phyloP scores from a whole-genome alignment of 164 flowering plant genomes.

The Cinnamomum micranthum region DNA sequence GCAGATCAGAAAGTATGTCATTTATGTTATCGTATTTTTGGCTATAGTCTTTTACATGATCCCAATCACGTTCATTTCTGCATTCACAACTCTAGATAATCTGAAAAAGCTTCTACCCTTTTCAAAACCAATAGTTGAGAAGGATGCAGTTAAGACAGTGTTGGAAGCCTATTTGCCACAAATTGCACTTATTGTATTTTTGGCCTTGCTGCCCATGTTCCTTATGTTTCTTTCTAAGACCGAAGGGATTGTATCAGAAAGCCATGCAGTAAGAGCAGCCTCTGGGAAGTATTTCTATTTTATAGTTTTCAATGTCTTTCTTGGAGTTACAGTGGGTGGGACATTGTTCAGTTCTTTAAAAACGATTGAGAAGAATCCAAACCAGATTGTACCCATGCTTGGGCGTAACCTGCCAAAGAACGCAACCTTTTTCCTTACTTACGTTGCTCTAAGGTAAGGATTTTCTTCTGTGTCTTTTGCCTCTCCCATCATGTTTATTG shows the following conservation, averaged over 20 bases:
- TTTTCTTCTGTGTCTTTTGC: not conserved
- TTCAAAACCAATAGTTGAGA: slow-evolving; percentile 54
- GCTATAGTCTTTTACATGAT: slow-evolving; percentile 81
- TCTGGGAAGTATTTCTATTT: slow-evolving; percentile 96
- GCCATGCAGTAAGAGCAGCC: slow-evolving; percentile 78
- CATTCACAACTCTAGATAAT: slow-evolving; percentile 76
- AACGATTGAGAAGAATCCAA: slow-evolving; percentile 48
- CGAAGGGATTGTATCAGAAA: slow-evolving; percentile 78
- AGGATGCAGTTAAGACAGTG: slow-evolving; percentile 47
- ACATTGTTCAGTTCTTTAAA: slow-evolving; percentile 61
- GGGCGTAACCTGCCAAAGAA: slow-evolving; percentile 64
- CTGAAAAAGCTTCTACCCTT: slow-evolving; percentile 68
- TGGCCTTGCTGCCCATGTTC: slow-evolving; percentile 76
- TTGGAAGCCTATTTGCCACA: slow-evolving; percentile 91
- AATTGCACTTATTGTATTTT: slow-evolving; percentile 70
- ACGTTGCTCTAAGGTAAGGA: slow-evolving; percentile 86
- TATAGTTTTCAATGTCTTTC: slow-evolving; percentile 72
- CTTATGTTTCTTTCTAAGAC: slow-evolving; percentile 72
- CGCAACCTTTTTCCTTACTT: slow-evolving; percentile 93
- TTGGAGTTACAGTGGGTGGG: slow-evolving; percentile 84
- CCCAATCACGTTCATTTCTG: slow-evolving; percentile 75
- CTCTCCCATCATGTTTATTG: not conserved
- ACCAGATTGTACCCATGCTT: slow-evolving; percentile 29
- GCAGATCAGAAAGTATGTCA: slow-evolving; percentile 46
- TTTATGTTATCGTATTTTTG: slow-evolving; percentile 63